These are phyloP conservation scores for Populus simonii DNA, from an alignment of 345 rosid genomes.

Conservation along the genomic window DNA sequence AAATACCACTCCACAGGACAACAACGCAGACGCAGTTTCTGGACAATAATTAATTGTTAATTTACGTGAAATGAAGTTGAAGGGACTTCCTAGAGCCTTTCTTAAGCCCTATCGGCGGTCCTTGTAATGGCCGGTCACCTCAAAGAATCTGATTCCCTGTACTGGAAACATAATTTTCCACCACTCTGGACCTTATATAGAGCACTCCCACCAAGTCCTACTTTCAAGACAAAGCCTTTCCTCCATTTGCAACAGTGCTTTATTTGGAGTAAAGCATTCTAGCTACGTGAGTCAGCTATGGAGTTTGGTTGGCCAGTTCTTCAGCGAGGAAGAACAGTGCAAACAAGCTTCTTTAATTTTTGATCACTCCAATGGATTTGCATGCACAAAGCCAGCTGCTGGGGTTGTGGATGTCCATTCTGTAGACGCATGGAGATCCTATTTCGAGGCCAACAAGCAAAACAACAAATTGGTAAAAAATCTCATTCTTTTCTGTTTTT, in stretches of 20 bases:
- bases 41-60: too few relatives aligned
- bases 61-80: too few relatives aligned
- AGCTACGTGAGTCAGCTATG: neutral
- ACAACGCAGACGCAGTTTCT: too few relatives aligned
- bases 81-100: neutral
- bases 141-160: slow-evolving; percentile 13
- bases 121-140: neutral
- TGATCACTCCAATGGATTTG: neutral
- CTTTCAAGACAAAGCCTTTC: neutral
- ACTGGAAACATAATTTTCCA: neutral
- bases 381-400: slow-evolving; percentile 9
- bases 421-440: slow-evolving; percentile 52
- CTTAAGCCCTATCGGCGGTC: neutral
- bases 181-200: slow-evolving; percentile 18
- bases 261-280: neutral
- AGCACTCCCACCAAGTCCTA: neutral
- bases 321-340: slow-evolving; percentile 20
- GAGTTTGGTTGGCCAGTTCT: neutral
- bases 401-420: slow-evolving; percentile 47
- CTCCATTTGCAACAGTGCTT: neutral
- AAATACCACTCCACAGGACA: too few relatives aligned
- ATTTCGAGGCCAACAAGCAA: slow-evolving; percentile 48
- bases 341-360: slow-evolving; percentile 13
- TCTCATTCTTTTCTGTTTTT: neutral
- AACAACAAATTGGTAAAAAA: slow-evolving; percentile 55